Conservation (phyloP, 2,329 filamentous ascomycete genomes). For the Colletotrichum coccodes region DNA sequence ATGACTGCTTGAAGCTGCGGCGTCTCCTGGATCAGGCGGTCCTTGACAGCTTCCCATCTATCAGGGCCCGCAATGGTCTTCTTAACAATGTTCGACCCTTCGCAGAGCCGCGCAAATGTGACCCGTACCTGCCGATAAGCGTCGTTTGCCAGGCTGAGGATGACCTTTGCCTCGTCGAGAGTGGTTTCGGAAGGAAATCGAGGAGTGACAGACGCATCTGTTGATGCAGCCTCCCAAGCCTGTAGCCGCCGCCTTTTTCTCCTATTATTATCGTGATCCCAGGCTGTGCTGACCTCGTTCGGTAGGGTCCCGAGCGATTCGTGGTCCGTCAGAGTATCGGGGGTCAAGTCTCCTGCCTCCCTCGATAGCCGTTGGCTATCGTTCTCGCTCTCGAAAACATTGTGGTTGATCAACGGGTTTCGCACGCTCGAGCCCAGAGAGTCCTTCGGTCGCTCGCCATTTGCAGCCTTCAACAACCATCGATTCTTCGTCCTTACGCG, state of each 20-base stretch:
- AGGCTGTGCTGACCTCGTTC: not conserved
- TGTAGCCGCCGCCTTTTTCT: constrained; percentile 29
- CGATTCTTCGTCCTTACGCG: constrained; percentile 75
- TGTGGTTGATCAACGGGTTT: not conserved
- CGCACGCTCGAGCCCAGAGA: not conserved
- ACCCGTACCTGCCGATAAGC: constrained; percentile 73
- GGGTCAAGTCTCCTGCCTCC: constrained; percentile 8
- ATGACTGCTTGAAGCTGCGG: constrained; percentile 72
- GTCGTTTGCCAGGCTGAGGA: constrained; percentile 70
- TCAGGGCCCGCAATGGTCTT: constrained; percentile 81
- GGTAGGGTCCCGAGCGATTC: constrained; percentile 4
- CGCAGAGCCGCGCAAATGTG: constrained; percentile 77
- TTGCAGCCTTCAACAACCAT: constrained; percentile 71
- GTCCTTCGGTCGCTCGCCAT: constrained; percentile 61
- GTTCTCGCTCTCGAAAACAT: constrained; percentile 2
- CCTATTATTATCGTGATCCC: constrained; percentile 15
- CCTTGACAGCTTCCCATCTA: constrained; percentile 78
- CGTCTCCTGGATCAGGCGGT: constrained; percentile 71
- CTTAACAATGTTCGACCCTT: constrained; percentile 73
- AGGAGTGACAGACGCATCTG: constrained; percentile 74
- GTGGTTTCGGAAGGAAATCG: constrained; percentile 87
- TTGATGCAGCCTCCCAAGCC: constrained; percentile 57
- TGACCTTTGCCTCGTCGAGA: constrained; percentile 79
- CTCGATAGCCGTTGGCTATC: not conserved
- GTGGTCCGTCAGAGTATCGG: constrained; percentile 27